Conservation (phyloP, 371 early-diverging fungal species). For the Rhizopus sp. region DNA sequence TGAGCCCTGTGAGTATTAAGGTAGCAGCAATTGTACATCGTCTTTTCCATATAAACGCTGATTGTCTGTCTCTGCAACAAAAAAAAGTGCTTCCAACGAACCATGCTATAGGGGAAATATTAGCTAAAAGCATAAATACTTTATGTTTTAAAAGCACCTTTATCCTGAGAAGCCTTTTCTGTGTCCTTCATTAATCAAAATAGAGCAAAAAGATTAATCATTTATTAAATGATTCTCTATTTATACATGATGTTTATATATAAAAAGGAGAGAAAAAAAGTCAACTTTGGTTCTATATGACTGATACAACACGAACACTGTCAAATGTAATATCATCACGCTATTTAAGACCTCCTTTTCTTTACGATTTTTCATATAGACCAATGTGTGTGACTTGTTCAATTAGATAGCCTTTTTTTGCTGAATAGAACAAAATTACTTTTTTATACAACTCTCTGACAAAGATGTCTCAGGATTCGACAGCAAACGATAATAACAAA, state of each 20-base stretch:
- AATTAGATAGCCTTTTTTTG: background rate
- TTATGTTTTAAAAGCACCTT: constrained; percentile 3
- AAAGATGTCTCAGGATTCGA: constrained; percentile 24
- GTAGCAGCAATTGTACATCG: constrained; percentile 48
- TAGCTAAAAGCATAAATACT: constrained; percentile 39
- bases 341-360: too few species aligned
- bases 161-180: background rate
- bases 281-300: too few species aligned
- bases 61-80: constrained; percentile 1
- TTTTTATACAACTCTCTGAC: background rate
- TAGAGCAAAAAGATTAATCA: too few species aligned
- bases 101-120: constrained; percentile 43
- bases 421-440: background rate
- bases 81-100: constrained; percentile 39
- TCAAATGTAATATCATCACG: too few species aligned
- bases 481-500: constrained; percentile 27
- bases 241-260: too few species aligned
- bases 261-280: too few species aligned
- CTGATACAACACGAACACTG: too few species aligned
- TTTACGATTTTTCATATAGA: too few species aligned
- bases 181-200: background rate
- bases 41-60: constrained; percentile 39
- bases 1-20: constrained; percentile 23
- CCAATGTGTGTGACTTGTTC: too few species aligned
- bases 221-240: too few species aligned